Evolutionary conservation across 2,329 filamentous ascomycete genomes (phyloP), one percentile per base, ranked within the genome.

Genomic region (Trichothecium roseum): DNA sequence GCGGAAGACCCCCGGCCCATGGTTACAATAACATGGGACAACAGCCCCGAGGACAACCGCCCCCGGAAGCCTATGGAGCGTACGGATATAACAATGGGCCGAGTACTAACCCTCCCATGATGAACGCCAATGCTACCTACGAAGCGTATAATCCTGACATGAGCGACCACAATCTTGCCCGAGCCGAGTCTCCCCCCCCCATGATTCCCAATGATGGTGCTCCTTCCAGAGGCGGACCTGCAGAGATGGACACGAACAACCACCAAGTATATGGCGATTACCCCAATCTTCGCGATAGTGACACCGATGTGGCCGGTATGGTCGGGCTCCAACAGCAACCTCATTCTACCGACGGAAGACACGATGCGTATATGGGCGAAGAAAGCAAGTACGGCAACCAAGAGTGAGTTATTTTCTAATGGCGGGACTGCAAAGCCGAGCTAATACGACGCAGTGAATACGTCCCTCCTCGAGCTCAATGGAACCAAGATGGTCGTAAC

Each of bases 281-380:
- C 37, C 61, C 61, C 34, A 57, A 59, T 26, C 54, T 74, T 14
- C 62, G 69, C 33, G 79, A 84, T 36, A 82, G 73, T 45, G 81
- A 87, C 49, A 69, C 69, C 2, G 81, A 86, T 53, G 78, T 85
- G 37, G 74, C 74, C 37, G 82, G 81, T 35, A 83, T 86, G 78
- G 68, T 85, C 24, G 76, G 74, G 20, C 58, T 85, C 38, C 82
- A 85, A 50, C 78, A 83, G 45, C 59, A 68, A 33, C 47, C 45
- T 28, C 51, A 49, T 4, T 50, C 52, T 18, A 50, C 55, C 4
- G 44, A 61, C 31, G 20, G 20, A 24, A 59, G 62, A 7, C 63
- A 67, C 31, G 63, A 72, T 29, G 72, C 68, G 30, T 59, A 68
- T 26, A 65, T 69, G 52, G 84, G 78, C 43, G 81, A 84, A 8